Evolutionary conservation across 768 basidiomycete genomes (phyloP).

Genomic region (Boletus coccyginus): DNA sequence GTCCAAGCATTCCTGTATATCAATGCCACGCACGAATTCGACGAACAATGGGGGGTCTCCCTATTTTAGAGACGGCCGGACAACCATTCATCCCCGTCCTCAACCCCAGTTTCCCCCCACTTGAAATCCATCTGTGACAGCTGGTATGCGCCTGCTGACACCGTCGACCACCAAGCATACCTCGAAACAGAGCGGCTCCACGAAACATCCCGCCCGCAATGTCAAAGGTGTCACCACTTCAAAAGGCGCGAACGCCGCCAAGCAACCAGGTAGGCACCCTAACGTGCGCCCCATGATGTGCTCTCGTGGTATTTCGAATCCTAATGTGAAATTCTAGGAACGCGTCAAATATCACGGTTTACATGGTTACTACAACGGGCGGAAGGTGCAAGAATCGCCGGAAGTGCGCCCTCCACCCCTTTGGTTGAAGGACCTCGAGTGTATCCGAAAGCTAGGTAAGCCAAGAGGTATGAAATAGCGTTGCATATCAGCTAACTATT

Average conservation of each 20-base stretch:
- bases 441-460: slow-evolving; percentile 40
- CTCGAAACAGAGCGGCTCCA: not conserved
- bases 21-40: slow-evolving; percentile 4
- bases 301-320: not conserved
- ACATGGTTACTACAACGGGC: slow-evolving; percentile 9
- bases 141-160: slow-evolving; percentile 18
- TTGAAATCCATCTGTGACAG: not conserved
- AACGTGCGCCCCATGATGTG: slow-evolving; percentile 1
- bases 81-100: not conserved
- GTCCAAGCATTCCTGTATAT: slow-evolving; percentile 4
- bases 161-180: slow-evolving; percentile 5
- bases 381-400: slow-evolving; percentile 23
- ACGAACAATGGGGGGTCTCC: slow-evolving; percentile 19
- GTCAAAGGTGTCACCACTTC: not conserved
- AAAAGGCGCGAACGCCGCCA: slow-evolving; percentile 6
- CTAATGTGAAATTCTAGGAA: slow-evolving; percentile 13
- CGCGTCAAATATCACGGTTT: slow-evolving; percentile 10
- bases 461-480: not conserved
- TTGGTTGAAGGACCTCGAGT: slow-evolving; percentile 40
- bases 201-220: slow-evolving; percentile 15
- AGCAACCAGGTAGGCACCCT: not conserved
- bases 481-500: not conserved
- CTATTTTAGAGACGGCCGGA: not conserved
- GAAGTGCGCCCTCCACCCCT: slow-evolving; percentile 39
- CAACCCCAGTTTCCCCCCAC: not conserved